phyloP scores from a whole-genome alignment of 1,284 basidiomycete genomes.

The Amylostereum areolatum region DNA sequence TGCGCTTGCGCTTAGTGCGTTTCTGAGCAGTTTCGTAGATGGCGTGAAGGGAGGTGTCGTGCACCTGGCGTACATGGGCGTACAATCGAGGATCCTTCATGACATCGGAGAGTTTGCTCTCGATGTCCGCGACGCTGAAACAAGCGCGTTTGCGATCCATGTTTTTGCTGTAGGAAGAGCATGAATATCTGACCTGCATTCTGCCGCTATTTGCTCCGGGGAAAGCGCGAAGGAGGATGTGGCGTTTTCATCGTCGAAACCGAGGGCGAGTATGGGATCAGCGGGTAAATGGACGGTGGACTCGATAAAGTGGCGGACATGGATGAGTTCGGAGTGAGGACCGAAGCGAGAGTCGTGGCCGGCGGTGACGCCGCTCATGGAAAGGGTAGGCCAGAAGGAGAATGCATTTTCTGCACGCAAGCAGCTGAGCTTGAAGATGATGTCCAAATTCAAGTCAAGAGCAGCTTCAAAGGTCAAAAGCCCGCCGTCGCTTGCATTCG shows the following conservation, averaged over 20 bases:
- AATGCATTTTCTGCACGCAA: too few species aligned
- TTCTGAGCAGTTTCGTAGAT: conserved; percentile 38
- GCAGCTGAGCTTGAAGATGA: too few species aligned
- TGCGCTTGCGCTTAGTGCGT: conserved; percentile 36
- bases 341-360: conserved; percentile 27
- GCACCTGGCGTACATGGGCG: conserved; percentile 46
- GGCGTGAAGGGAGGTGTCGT: conserved; percentile 41
- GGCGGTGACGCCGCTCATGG: neutral
- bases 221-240: too few species aligned
- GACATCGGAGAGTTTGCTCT: conserved; percentile 35
- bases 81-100: conserved; percentile 54
- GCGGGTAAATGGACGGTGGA: conserved; percentile 9
- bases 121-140: conserved; percentile 51
- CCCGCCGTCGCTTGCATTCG: too few species aligned
- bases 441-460: too few species aligned
- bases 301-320: conserved; percentile 21
- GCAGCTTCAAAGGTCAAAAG: too few species aligned
- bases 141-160: neutral
- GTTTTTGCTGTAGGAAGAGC: conserved; percentile 1
- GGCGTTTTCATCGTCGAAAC: neutral
- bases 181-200: conserved; percentile 24
- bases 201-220: conserved; percentile 4
- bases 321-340: conserved; percentile 24
- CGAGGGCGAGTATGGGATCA: neutral
- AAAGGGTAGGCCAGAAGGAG: too few species aligned